These are phyloP conservation scores for Entonaema liquescens DNA, from an alignment of 495 filamentous ascomycete genomes.

Conservation along the genomic window DNA sequence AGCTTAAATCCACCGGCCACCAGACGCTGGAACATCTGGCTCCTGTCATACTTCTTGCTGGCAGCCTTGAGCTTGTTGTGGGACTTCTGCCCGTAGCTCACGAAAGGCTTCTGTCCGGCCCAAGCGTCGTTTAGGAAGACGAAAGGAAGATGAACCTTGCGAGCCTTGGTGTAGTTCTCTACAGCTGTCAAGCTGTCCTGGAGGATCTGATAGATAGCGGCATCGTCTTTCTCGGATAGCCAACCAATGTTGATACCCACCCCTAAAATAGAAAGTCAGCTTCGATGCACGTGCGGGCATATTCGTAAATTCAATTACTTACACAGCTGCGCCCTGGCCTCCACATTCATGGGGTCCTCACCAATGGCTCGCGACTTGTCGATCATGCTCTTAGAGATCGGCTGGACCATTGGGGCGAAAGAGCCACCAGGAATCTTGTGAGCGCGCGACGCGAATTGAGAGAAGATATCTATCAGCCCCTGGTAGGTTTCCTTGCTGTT, in stretches of 20 bases:
- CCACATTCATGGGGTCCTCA: conserved; percentile 1
- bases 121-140: conserved; percentile 22
- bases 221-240: not conserved
- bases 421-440: conserved; percentile 2
- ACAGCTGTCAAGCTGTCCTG: not conserved
- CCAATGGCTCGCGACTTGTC: conserved; percentile 5
- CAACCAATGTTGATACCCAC: conserved; percentile 7
- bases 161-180: conserved; percentile 4
- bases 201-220: not conserved
- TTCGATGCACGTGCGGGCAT: not conserved
- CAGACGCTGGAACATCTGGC: conserved; percentile 47
- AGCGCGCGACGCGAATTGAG: not conserved
- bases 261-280: not conserved
- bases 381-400: conserved; percentile 8
- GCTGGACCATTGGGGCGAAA: conserved; percentile 1
- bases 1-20: conserved; percentile 21
- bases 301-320: not conserved
- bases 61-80: conserved; percentile 37
- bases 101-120: conserved; percentile 42
- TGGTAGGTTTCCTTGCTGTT: conserved; percentile 1
- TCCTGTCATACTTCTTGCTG: conserved; percentile 47
- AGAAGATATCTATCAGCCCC: not conserved
- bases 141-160: conserved; percentile 3
- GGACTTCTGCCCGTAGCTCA: conserved; percentile 45
- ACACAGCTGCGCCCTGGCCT: not conserved